phyloP scores from a whole-genome alignment of 2,329 filamentous ascomycete genomes.

The Endocalyx cinctus region DNA sequence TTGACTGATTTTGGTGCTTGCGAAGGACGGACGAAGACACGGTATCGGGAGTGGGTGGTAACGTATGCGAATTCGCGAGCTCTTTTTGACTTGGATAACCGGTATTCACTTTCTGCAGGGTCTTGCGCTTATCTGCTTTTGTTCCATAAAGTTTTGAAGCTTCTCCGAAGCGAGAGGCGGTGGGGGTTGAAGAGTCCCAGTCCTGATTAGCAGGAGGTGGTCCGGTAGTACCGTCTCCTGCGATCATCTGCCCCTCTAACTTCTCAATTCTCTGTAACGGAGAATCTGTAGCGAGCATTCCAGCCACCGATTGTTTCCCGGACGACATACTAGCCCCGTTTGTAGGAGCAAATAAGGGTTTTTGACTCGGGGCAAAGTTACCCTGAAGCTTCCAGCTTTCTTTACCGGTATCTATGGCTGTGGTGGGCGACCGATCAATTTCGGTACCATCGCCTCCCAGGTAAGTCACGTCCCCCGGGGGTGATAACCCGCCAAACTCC shows the following conservation, averaged over 20 bases:
- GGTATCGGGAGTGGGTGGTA: constrained; percentile 57
- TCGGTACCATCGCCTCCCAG: constrained; percentile 21
- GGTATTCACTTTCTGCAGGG: constrained; percentile 44
- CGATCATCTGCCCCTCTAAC: constrained; percentile 27
- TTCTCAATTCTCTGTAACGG: constrained; percentile 49
- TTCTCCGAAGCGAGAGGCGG: constrained; percentile 6
- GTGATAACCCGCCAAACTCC: constrained; percentile 10
- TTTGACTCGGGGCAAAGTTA: constrained; percentile 17
- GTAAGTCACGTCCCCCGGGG: constrained; percentile 12
- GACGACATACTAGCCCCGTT: constrained; percentile 24
- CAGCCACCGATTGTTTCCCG: constrained; percentile 42
- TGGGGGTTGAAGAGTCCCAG: constrained; percentile 14
- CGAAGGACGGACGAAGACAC: constrained; percentile 51
- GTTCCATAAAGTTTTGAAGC: constrained; percentile 18
- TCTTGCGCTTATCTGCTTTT: constrained; percentile 45
- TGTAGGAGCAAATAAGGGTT: constrained; percentile 26
- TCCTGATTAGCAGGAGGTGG: constrained; percentile 22
- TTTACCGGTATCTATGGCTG: constrained; percentile 10
- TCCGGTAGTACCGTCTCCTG: constrained; percentile 25
- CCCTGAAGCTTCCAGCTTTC: constrained; percentile 14
- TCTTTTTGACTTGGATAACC: constrained; percentile 37
- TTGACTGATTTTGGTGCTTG: constrained; percentile 17
- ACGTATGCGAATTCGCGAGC: constrained; percentile 35
- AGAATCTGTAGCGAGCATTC: constrained; percentile 40
- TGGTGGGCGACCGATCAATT: constrained; percentile 14